Base-by-base conservation (phyloP, 495 filamentous ascomycete species). In the Chaetomium cochliodes region DNA sequence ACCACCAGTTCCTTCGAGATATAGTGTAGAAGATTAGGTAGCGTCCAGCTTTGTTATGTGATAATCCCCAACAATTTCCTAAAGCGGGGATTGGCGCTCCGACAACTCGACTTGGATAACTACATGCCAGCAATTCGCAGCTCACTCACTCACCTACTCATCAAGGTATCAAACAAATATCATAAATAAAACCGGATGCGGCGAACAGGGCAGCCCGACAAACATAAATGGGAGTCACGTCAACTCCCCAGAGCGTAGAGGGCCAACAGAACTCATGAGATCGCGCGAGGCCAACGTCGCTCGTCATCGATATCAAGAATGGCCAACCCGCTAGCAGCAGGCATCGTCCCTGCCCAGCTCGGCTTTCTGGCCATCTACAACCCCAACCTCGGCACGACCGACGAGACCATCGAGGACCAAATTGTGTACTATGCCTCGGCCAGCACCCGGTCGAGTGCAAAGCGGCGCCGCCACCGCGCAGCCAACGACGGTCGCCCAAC, bases 311-410 rank as follows among this genome's bases (percentile, higher is more conserved):
- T 54, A 5, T 33, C 51, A 33, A n/a, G 16, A 13, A 54, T 54
- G 51, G 51, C 51, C 51, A 54, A 33, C 51, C 26, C 26, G 51
- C 25, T 54, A 28, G 12, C 51, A 33, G 30, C 51, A 15, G 51
- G 28, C 53, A 73, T 81, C 44, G 81, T 91, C 59, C 94, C 94
- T 37, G 94, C 94, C 30, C 87, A 91, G 69, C 85, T 98, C 22
- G 87, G 90, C 52, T 96, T 91, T 71, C 84, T 98, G 41, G 87
- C 92, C 63, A 93, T 98, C 75, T 98, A 96, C 81, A 98, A 96
- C 73, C 94, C 94, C 28, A 87, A 87, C 16, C 84, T 98, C n/a
- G 91, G 92, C 67, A 80, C 83, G 13, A 92, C 88, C 57, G 96
- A 97, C 73, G 91, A 96, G 74, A 96, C 91, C 2, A 74, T 97